These are phyloP conservation scores for Tagetes erecta DNA, from an alignment of 129 eudicot species.

Conservation along the genomic window DNA sequence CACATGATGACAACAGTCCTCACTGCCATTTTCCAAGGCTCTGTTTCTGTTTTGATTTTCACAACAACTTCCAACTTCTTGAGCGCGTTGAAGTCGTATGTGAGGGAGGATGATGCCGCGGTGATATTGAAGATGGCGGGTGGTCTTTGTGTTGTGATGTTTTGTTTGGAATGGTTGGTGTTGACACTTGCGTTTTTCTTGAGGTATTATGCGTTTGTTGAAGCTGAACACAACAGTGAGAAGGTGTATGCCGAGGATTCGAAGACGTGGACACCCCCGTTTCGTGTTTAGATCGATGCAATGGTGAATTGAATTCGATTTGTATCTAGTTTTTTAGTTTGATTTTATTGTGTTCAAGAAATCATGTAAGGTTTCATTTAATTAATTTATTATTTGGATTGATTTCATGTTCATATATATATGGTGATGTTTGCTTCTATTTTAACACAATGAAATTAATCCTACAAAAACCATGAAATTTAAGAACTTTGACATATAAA, in stretches of 20 bases:
- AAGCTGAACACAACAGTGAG: constrained; percentile 25
- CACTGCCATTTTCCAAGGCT: constrained; percentile 79
- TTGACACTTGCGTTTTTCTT: constrained; percentile 68
- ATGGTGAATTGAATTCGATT: neutral
- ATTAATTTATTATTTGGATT: too few relatives aligned
- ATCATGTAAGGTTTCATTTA: neutral
- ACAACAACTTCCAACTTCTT: constrained; percentile 54
- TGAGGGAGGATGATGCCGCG: constrained; percentile 67
- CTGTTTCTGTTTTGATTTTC: constrained; percentile 59
- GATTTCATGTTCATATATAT: too few relatives aligned
- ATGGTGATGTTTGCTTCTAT: neutral
- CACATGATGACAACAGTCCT: constrained; percentile 80
- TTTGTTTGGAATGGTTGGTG: constrained; percentile 81
- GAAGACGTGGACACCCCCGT: neutral
- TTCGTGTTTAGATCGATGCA: too few relatives aligned
- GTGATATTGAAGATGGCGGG: constrained; percentile 71
- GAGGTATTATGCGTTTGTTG: constrained; percentile 65
- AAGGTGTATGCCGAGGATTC: constrained; percentile 29
- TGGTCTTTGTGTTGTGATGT: constrained; percentile 61
- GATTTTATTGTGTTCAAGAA: too few relatives aligned
- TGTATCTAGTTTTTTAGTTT: neutral
- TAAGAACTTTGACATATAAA: neutral
- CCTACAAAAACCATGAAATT: neutral
- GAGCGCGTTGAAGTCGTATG: constrained; percentile 61
- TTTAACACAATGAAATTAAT: neutral